Conservation (phyloP, 2,329 filamentous ascomycete genomes). For the Lasiodiplodia sp. region DNA sequence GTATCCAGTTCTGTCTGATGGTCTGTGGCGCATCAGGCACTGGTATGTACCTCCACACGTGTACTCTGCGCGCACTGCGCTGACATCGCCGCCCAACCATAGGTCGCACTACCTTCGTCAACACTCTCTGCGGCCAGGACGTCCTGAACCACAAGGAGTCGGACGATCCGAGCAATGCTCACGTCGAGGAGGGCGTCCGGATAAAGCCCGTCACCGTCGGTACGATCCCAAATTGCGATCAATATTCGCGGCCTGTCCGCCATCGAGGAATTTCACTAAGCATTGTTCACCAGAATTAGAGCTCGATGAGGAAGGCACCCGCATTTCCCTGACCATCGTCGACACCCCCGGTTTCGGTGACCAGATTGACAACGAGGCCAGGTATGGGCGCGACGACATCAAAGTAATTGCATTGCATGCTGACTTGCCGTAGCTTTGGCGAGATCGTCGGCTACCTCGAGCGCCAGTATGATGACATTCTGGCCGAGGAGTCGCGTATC, state of each 20-base stretch:
- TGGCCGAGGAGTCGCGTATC: constrained; percentile 99
- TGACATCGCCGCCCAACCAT: constrained; percentile 31
- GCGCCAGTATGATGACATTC: constrained; percentile 98
- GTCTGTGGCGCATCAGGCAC: constrained; percentile 99
- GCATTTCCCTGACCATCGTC: constrained; percentile 97
- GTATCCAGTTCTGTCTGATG: constrained; percentile 99
- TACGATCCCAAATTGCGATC: constrained; percentile 56
- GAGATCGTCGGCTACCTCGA: constrained; percentile 99
- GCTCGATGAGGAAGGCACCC: constrained; percentile 96
- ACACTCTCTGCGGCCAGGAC: constrained; percentile 95
- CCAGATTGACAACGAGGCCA: constrained; percentile 98
- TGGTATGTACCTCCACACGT: constrained; percentile 65
- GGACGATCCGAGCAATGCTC: constrained; percentile 86
- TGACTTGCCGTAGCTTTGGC: constrained; percentile 71
- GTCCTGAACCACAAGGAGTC: constrained; percentile 91
- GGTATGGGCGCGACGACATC: constrained; percentile 61
- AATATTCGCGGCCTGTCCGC: background rate
- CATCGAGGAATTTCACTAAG: constrained; percentile 34
- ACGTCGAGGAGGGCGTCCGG: constrained; percentile 95
- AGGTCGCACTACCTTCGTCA: constrained; percentile 99
- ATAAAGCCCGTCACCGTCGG: constrained; percentile 99
- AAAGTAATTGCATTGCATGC: background rate
- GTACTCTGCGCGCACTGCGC: background rate
- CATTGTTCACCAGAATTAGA: constrained; percentile 74
- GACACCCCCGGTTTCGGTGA: constrained; percentile 98